Evolutionary conservation across 352 stramenopile genomes (phyloP).

Genomic region (Saprolegnia parasitica): DNA sequence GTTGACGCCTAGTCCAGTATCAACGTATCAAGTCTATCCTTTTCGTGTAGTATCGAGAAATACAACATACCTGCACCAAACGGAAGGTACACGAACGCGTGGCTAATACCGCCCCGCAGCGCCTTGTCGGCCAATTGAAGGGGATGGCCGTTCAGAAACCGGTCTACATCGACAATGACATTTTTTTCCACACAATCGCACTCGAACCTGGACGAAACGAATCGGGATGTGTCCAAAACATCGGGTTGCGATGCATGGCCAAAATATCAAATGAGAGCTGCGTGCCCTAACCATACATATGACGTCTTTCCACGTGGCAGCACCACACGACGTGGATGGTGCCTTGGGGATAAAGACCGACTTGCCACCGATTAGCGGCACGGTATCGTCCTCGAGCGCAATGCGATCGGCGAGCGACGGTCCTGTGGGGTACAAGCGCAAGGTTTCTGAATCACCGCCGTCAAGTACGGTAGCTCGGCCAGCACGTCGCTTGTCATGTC

Average conservation of each 20-base stretch:
- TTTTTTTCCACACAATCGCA: background rate
- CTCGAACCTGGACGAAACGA: conserved; percentile 8
- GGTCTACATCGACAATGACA: background rate
- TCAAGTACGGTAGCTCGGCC: conserved; percentile 14
- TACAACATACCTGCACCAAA: conserved; percentile 1
- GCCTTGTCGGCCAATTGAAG: background rate
- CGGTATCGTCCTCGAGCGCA: conserved; percentile 13
- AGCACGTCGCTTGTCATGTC: conserved; percentile 8
- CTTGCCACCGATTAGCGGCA: conserved; percentile 14
- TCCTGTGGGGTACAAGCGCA: conserved; percentile 21
- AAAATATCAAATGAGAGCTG: conserved; percentile 1
- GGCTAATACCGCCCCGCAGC: conserved; percentile 1
- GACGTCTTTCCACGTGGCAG: background rate
- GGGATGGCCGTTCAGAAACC: background rate
- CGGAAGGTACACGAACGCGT: conserved; percentile 21
- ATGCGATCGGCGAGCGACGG: conserved; percentile 1
- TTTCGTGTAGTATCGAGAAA: background rate
- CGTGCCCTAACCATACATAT: conserved; percentile 5
- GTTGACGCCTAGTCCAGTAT: background rate
- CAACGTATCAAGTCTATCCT: background rate
- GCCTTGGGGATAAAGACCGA: conserved; percentile 19
- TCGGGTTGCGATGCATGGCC: conserved; percentile 22
- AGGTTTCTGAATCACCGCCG: conserved; percentile 26
- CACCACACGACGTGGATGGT: background rate
- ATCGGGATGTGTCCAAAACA: background rate